Base-by-base conservation (phyloP, 2,329 filamentous ascomycete species). In the Xylariales sp. region DNA sequence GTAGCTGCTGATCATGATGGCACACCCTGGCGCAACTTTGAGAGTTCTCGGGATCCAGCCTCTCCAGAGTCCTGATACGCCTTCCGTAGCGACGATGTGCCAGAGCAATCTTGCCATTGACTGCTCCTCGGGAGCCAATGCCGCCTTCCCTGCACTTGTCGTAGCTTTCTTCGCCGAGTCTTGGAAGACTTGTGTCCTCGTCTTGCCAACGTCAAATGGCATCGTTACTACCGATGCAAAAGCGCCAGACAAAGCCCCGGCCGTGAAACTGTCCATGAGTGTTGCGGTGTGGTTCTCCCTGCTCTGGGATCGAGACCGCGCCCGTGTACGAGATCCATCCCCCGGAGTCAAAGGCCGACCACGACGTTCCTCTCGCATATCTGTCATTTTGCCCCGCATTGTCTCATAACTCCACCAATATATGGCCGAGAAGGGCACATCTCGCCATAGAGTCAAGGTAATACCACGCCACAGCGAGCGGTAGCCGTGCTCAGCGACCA, bases 391-490 rank as follows among this genome's bases (percentile, higher is more conserved):
- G 18, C 82, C 80, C 40, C 89, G 81, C 42, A 91, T 82, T 14
- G 78, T 81, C 68, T 98, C 93, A 60, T 98, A 98, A 10, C 93
- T 91, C 82, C 86, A 94, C 93, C 93, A 98, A 69, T 98, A 98
- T 32, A 98, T 77, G 3, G 86, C 93, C 1, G 91, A 97, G 57
- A 98, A 98, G 0, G 93, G 93, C 1, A 97, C 93, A 58, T 98
- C 93, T 49, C 93, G 78, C 93, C 93, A 98, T 44, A 98, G 76
- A 0, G 91, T 97, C 53, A 98, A 69, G 0, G 84, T 89, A 42
- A 98, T 67, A 0, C 93, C 93, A 43, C 91, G 77, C 93, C 93
- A 98, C 0, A 98, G 69, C 2, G 89, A 88, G 1, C 75, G 74
- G 51, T 93, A 88, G 3, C 93, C 93, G 47, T 87, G 76, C 0